A percentile compares a stretch with the other conserved stretches of the same genome.
These are phyloP conservation scores for Chaetomium sp. DNA, from an alignment of 2,329 filamentous ascomycete species.

Conservation along the genomic window DNA sequence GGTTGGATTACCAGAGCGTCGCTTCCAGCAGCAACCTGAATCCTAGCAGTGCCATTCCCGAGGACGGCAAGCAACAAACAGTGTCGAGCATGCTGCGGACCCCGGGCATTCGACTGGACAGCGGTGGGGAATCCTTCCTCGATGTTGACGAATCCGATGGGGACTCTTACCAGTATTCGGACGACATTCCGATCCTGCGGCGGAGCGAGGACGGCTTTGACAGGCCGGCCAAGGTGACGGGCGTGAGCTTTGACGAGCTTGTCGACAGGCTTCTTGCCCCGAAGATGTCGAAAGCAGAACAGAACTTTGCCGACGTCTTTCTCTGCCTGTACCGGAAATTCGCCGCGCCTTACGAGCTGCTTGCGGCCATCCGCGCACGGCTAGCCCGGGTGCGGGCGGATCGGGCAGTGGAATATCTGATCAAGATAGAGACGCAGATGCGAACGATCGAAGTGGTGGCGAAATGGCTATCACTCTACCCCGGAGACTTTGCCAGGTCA, in stretches of 20 bases:
- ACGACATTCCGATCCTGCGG: conserved; percentile 68
- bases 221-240: conserved; percentile 53
- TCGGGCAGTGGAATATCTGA: conserved; percentile 68
- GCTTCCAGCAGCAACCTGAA: conserved; percentile 38
- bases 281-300: conserved; percentile 82
- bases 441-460: conserved; percentile 82
- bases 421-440: conserved; percentile 78
- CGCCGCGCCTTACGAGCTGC: conserved; percentile 75
- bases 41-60: conserved; percentile 45
- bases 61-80: conserved; percentile 50
- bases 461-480: conserved; percentile 87
- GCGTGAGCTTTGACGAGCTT: conserved; percentile 67
- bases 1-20: conserved; percentile 48
- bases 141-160: conserved; percentile 71
- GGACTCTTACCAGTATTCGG: conserved; percentile 66
- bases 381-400: conserved; percentile 72
- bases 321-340: conserved; percentile 94
- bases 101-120: conserved; percentile 56
- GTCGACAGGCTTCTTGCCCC: conserved; percentile 85
- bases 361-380: conserved; percentile 75
- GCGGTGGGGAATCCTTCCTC: conserved; percentile 58
- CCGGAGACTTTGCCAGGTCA: conserved; percentile 86
- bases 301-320: conserved; percentile 86
- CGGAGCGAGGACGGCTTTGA: conserved; percentile 65
- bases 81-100: conserved; percentile 54